Evolutionary conservation across 768 basidiomycete species (phyloP).

Genomic region (Macrocybe gigantea): DNA sequence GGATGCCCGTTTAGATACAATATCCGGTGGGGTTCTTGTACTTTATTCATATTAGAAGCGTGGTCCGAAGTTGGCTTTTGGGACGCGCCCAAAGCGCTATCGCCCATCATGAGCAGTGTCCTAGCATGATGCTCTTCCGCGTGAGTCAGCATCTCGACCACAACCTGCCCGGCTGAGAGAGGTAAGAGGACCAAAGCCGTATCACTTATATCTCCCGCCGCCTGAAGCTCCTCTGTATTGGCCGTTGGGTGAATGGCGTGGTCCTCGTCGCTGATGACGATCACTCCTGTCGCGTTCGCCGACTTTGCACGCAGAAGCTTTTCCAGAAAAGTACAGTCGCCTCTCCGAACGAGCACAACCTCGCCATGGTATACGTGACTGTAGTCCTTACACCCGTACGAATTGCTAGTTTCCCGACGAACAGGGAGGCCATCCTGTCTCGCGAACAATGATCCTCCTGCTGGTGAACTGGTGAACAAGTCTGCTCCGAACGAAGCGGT

Average conservation of each 20-base stretch:
- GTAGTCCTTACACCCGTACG: slow-evolving; percentile 57
- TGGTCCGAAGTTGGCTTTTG: slow-evolving; percentile 19
- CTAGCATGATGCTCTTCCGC: slow-evolving; percentile 41
- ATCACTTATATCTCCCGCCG: slow-evolving; percentile 51
- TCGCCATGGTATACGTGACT: slow-evolving; percentile 38
- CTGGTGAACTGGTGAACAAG: slow-evolving; percentile 18
- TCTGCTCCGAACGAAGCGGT: slow-evolving; percentile 72
- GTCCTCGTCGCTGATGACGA: slow-evolving; percentile 69
- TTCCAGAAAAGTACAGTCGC: slow-evolving; percentile 83
- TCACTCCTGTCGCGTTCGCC: slow-evolving; percentile 71
- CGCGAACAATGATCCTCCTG: slow-evolving; percentile 36
- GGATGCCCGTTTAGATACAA: slow-evolving; percentile 76
- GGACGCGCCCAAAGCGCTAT: slow-evolving; percentile 26
- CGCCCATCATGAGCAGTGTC: slow-evolving; percentile 47
- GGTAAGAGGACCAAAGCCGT: slow-evolving; percentile 57
- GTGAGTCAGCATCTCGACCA: slow-evolving; percentile 50
- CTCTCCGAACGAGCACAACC: slow-evolving; percentile 63
- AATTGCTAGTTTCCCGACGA: slow-evolving; percentile 45
- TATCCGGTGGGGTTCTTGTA: slow-evolving; percentile 37
- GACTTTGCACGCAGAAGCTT: slow-evolving; percentile 68
- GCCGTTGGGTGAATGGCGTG: slow-evolving; percentile 61
- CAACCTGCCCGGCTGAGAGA: slow-evolving; percentile 41
- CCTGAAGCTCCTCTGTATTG: slow-evolving; percentile 46
- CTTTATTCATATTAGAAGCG: slow-evolving; percentile 9
- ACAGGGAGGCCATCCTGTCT: slow-evolving; percentile 50